phyloP scores from a whole-genome alignment of 2,329 filamentous ascomycete species.

The Penicillium occitanis region DNA sequence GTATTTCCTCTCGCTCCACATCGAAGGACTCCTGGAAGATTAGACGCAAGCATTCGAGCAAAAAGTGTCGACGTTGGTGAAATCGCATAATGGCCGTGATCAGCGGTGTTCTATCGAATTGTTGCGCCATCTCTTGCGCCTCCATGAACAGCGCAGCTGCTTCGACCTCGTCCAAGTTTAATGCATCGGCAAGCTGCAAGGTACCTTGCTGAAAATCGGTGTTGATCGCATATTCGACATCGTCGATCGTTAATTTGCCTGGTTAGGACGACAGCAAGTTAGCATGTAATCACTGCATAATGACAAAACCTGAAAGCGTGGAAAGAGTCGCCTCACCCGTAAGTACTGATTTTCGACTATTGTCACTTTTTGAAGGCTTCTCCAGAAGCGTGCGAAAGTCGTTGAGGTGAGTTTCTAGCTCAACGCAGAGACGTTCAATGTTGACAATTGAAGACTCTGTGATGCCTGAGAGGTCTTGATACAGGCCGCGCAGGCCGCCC shows the following conservation, averaged over 20 bases:
- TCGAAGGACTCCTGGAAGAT: conserved; percentile 69
- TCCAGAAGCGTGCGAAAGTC: conserved; percentile 72
- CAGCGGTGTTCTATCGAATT: conserved; percentile 69
- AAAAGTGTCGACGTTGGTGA: conserved; percentile 78
- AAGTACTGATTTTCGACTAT: conserved; percentile 69
- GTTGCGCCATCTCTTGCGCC: conserved; percentile 66
- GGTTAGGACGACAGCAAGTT: conserved; percentile 15
- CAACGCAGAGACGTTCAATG: conserved; percentile 65
- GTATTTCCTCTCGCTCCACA: conserved; percentile 57
- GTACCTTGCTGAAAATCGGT: conserved; percentile 81
- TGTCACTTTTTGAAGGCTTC: conserved; percentile 70
- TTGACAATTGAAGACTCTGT: conserved; percentile 69
- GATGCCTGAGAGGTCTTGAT: conserved; percentile 78
- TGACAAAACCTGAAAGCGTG: background rate
- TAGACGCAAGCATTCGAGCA: conserved; percentile 80
- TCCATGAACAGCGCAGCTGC: conserved; percentile 75
- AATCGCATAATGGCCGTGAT: conserved; percentile 83
- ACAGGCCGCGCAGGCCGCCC: conserved; percentile 76
- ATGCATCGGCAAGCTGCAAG: conserved; percentile 78
- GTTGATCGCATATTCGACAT: conserved; percentile 76
- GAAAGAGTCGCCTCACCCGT: conserved; percentile 54
- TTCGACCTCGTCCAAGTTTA: conserved; percentile 86
- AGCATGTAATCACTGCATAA: conserved; percentile 2
- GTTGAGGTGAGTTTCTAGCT: conserved; percentile 65
- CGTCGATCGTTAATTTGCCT: conserved; percentile 75